These are phyloP conservation scores for Pichia sp. DNA, from an alignment of 1,139 yeast genomes.

Conservation along the genomic window DNA sequence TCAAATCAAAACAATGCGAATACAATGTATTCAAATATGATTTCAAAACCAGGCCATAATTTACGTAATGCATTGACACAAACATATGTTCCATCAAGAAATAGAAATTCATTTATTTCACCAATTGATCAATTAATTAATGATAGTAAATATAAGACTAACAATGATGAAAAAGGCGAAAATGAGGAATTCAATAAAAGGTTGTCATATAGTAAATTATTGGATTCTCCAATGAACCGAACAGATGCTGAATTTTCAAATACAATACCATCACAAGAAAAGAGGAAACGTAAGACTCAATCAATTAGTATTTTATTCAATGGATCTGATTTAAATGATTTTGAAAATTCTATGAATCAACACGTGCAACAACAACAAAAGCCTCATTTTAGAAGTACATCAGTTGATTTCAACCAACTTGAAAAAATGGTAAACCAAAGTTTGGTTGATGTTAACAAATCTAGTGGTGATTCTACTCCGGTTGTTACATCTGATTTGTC, in stretches of 20 bases:
- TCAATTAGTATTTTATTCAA: slow-evolving; percentile 7
- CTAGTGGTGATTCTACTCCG: background rate
- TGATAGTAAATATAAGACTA: background rate
- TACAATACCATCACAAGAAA: background rate
- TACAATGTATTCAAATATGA: no score
- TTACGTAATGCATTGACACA: slow-evolving; percentile 18
- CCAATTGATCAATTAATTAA: slow-evolving; percentile 30
- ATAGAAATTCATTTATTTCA: slow-evolving; percentile 29
- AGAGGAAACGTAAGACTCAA: slow-evolving; percentile 6
- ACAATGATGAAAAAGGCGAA: background rate
- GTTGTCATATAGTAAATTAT: background rate
- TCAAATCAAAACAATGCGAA: background rate
- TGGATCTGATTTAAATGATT: background rate
- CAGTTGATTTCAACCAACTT: slow-evolving; percentile 6
- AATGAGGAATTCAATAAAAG: background rate
- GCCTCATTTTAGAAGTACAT: slow-evolving; percentile 7
- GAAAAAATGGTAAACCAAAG: slow-evolving; percentile 11
- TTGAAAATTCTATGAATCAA: no score
- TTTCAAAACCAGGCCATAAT: slow-evolving; percentile 23
- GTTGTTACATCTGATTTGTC: no score
- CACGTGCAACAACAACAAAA: background rate
- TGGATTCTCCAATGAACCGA: background rate
- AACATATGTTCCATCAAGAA: slow-evolving; percentile 1
- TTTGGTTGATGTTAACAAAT: slow-evolving; percentile 3
- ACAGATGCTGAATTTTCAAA: no score